phyloP scores from a whole-genome alignment of 805 yeast genomes.

The Candida pseudofarinosa region DNA sequence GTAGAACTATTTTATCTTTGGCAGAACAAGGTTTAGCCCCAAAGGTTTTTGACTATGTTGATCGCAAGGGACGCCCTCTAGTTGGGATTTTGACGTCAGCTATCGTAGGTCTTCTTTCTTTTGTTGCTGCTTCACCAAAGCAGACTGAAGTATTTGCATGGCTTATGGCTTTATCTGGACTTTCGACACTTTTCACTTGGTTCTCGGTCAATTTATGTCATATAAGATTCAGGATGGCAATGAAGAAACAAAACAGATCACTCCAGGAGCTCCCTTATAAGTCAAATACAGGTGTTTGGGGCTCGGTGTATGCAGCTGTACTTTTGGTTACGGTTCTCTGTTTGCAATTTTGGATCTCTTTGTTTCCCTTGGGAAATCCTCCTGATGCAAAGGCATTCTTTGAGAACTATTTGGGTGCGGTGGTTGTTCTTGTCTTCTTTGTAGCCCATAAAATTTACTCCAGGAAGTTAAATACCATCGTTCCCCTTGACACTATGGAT shows the following conservation, averaged over 20 bases:
- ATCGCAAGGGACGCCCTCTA: conserved; percentile 38
- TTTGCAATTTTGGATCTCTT: conserved; percentile 33
- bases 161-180: conserved; percentile 32
- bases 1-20: conserved; percentile 37
- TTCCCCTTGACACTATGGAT: conserved; percentile 50
- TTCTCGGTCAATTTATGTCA: conserved; percentile 31
- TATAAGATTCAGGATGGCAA: conserved; percentile 28
- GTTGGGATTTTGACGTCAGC: conserved; percentile 32
- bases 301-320: conserved; percentile 23
- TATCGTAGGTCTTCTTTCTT: conserved; percentile 33
- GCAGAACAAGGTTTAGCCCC: conserved; percentile 42
- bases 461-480: conserved; percentile 30
- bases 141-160: conserved; percentile 33
- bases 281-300: conserved; percentile 44
- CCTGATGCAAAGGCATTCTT: conserved; percentile 45
- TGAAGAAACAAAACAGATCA: conserved; percentile 34
- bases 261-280: conserved; percentile 50
- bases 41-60: conserved; percentile 29
- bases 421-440: conserved; percentile 44
- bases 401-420: conserved; percentile 50
- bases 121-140: conserved; percentile 38
- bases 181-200: conserved; percentile 35
- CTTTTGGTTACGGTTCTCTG: conserved; percentile 24
- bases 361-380: conserved; percentile 25
- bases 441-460: conserved; percentile 48